A percentile compares a stretch with the other conserved stretches of the same genome.
Conservation (phyloP, 1,284 basidiomycete species). For the Mycosarcoma mackinlayi region DNA sequence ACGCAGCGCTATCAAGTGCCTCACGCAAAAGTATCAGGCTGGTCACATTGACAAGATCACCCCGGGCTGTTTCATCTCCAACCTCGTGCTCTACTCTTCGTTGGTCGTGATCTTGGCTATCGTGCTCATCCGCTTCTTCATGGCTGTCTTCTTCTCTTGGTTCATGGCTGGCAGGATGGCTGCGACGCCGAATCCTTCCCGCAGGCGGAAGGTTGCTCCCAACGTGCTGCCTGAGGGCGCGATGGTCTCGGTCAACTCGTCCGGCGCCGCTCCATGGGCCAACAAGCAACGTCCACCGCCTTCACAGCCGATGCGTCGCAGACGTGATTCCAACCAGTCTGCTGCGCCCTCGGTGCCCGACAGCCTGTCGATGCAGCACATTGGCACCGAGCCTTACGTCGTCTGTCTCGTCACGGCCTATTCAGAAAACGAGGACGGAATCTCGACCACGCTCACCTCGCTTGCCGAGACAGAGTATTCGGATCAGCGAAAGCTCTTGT, state of each 20-base stretch:
- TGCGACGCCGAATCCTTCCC: constrained; percentile 71
- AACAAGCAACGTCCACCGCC: constrained; percentile 57
- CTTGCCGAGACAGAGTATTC: constrained; percentile 91
- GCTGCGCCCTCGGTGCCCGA: constrained; percentile 37
- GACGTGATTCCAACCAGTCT: constrained; percentile 33
- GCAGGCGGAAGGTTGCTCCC: constrained; percentile 72
- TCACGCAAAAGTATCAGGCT: constrained; percentile 71
- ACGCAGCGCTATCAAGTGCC: constrained; percentile 57
- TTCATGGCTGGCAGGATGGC: constrained; percentile 81
- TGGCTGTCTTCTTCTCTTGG: constrained; percentile 98
- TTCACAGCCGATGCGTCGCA: constrained; percentile 36
- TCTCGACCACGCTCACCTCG: constrained; percentile 90
- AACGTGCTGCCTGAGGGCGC: constrained; percentile 74
- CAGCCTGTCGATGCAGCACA: constrained; percentile 48
- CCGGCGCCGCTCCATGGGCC: constrained; percentile 90
- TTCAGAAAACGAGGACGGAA: constrained; percentile 92
- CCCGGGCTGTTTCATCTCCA: constrained; percentile 92
- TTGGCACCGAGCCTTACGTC: constrained; percentile 81
- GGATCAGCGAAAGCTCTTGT: constrained; percentile 89
- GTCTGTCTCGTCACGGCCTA: constrained; percentile 97
- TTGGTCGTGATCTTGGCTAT: constrained; percentile 90
- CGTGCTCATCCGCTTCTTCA: constrained; percentile 89
- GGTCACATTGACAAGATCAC: constrained; percentile 97
- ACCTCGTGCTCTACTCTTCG: constrained; percentile 89
- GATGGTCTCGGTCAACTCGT: constrained; percentile 85